Evolutionary conservation across 2,329 filamentous ascomycete species (phyloP), one percentile per base, ranked within the genome.

Genomic region (Chrysoporthe austroafricana): DNA sequence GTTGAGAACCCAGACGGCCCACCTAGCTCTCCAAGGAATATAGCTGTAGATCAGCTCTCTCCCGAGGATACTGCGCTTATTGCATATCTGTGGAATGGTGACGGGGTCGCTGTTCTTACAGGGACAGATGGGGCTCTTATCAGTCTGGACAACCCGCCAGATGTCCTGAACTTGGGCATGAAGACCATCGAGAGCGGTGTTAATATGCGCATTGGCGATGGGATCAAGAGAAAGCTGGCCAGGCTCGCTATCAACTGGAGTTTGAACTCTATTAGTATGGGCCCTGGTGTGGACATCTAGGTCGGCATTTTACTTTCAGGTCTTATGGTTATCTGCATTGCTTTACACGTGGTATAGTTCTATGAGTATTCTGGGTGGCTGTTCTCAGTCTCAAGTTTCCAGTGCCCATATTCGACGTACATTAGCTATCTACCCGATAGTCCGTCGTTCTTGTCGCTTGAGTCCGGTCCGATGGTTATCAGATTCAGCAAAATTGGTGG

Each of bases 191-290:
- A 79, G 6, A 76, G 77, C 4, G 80, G 81, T 5, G 66, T 77
- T n/a, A 81, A 79, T 70, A 79, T 79, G 1, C 77, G 82, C 3
- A 74, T 85, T 13, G 76, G 79, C 21, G 82, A 83, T 54, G 83
- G 82, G 16, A 81, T 85, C 62, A 77, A 75, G 64, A 77, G 82
- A 44, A 84, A 84, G 74, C 75, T 85, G 4, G 67, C 77, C 0
- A 63, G 75, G 0, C 72, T 84, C n/a, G 74, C 75, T 1, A 73
- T 67, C 3, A 78, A 79, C 71, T 84, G 82, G 82, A 76, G 71
- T n/a, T 64, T 74, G 2, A 76, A 79, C 39, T 60, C 50, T 39
- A 64, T 70, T 26, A 21, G 71, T 16, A 58, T 52, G 21, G 39
- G 52, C 32, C n/a, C 62, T 26, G 46, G 11, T 2, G 62, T 46